A percentile compares a stretch with the other conserved stretches of the same genome.
Evolutionary conservation across 306 rosid genomes (phyloP).

Genomic region (Glycine tomentella): DNA sequence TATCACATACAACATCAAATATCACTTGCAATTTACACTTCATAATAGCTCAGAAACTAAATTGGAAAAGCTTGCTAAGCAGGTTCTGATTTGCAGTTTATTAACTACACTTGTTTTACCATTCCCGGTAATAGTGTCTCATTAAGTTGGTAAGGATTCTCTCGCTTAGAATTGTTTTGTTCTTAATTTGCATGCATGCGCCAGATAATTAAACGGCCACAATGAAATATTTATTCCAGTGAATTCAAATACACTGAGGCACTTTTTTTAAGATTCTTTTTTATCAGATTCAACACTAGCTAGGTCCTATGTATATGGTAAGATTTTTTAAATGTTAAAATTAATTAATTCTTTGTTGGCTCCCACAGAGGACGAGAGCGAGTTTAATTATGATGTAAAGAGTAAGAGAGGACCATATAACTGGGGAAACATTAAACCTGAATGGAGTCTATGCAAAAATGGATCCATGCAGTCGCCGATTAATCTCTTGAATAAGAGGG

Average conservation of each 20-base stretch:
- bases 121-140: conserved; percentile 43
- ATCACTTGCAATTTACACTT: conserved; percentile 3
- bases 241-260: too few relatives aligned
- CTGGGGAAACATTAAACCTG: conserved; percentile 70
- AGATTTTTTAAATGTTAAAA: too few relatives aligned
- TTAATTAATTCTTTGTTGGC: background rate
- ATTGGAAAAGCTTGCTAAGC: conserved; percentile 44
- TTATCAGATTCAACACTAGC: too few relatives aligned
- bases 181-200: background rate
- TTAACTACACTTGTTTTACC: conserved; percentile 45
- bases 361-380: conserved; percentile 62
- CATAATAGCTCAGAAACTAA: background rate
- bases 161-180: too few relatives aligned
- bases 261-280: too few relatives aligned
- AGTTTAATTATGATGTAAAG: conserved; percentile 57
- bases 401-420: conserved; percentile 61
- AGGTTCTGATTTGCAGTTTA: conserved; percentile 45
- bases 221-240: too few relatives aligned
- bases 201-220: background rate
- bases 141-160: conserved; percentile 63
- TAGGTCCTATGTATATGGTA: too few relatives aligned
- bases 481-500: conserved; percentile 55
- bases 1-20: background rate
- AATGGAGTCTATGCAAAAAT: conserved; percentile 63
- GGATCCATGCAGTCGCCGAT: conserved; percentile 87